phyloP scores from a whole-genome alignment of 2,329 filamentous ascomycete genomes.

The Dryadomyces sulphureus region DNA sequence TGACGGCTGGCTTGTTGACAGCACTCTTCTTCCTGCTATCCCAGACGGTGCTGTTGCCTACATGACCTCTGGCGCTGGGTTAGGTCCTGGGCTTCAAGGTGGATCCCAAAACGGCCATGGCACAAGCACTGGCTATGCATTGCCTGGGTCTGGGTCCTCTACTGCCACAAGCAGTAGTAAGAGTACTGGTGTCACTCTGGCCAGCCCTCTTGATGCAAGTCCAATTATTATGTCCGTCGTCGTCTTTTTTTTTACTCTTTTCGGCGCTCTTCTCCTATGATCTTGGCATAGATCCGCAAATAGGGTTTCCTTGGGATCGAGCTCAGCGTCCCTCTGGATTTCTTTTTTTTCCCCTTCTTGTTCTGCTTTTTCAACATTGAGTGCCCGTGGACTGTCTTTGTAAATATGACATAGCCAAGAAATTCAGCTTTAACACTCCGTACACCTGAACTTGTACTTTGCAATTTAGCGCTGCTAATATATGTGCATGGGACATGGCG shows the following conservation, averaged over 20 bases:
- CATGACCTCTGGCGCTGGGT: constrained; percentile 37
- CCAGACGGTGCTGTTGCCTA: constrained; percentile 34
- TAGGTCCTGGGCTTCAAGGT: constrained; percentile 36
- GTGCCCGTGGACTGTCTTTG: too few relatives aligned
- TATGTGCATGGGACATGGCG: too few relatives aligned
- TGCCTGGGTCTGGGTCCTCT: constrained; percentile 23
- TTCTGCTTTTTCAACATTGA: too few relatives aligned
- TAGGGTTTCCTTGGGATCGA: too few relatives aligned
- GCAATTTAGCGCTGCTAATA: too few relatives aligned
- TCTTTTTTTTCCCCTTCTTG: too few relatives aligned
- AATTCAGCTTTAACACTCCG: too few relatives aligned
- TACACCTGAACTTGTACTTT: too few relatives aligned
- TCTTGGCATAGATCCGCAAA: too few relatives aligned
- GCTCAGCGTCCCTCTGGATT: too few relatives aligned
- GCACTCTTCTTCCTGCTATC: constrained; percentile 34
- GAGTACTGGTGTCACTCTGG: constrained; percentile 16
- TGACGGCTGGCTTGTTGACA: constrained; percentile 34
- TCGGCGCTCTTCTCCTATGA: constrained; percentile 26
- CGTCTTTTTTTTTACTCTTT: constrained; percentile 21
- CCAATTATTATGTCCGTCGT: constrained; percentile 20
- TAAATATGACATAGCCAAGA: too few relatives aligned
- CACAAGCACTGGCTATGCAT: constrained; percentile 28
- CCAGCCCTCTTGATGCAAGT: constrained; percentile 21
- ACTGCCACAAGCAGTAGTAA: constrained; percentile 11
- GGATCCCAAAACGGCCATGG: constrained; percentile 39